phyloP scores from a whole-genome alignment of 1,284 basidiomycete species.

The Uromyces viciae-fabae region DNA sequence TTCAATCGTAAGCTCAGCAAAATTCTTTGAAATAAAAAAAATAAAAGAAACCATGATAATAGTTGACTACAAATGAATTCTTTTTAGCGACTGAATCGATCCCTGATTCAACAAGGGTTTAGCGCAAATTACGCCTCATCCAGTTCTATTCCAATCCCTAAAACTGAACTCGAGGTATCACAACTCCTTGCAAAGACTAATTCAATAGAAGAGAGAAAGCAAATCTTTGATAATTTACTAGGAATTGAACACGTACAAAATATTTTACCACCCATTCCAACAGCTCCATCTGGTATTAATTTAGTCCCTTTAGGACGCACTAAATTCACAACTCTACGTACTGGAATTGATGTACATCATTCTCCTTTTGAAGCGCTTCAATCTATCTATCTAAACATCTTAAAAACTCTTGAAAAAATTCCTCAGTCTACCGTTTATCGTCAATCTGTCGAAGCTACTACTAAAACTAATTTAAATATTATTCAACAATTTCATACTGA shows the following conservation, averaged over 20 bases:
- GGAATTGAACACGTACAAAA: not conserved
- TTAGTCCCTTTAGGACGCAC: constrained; percentile 28
- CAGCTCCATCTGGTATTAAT: not conserved
- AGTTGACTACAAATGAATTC: no score
- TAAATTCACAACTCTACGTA: constrained; percentile 6
- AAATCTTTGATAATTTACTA: constrained; percentile 7
- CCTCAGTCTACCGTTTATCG: constrained; percentile 81
- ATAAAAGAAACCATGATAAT: no score
- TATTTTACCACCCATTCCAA: not conserved
- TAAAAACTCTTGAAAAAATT: constrained; percentile 66
- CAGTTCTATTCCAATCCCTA: constrained; percentile 8
- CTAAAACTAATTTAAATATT: constrained; percentile 73
- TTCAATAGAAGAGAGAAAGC: not conserved
- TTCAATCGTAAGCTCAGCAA: no score
- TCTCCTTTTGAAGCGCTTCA: constrained; percentile 57
- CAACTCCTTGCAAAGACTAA: constrained; percentile 16
- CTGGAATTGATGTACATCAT: constrained; percentile 35
- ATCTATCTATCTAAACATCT: constrained; percentile 73
- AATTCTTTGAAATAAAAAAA: no score
- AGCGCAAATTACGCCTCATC: not conserved
- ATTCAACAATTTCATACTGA: constrained; percentile 62
- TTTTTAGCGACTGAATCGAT: no score
- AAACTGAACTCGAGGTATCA: constrained; percentile 21
- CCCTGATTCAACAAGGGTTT: no score
- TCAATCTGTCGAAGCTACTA: constrained; percentile 81